A percentile compares a stretch with the other conserved stretches of the same genome.
These are phyloP conservation scores for Vicia sativa DNA, from an alignment of 306 rosid species.

Conservation along the genomic window DNA sequence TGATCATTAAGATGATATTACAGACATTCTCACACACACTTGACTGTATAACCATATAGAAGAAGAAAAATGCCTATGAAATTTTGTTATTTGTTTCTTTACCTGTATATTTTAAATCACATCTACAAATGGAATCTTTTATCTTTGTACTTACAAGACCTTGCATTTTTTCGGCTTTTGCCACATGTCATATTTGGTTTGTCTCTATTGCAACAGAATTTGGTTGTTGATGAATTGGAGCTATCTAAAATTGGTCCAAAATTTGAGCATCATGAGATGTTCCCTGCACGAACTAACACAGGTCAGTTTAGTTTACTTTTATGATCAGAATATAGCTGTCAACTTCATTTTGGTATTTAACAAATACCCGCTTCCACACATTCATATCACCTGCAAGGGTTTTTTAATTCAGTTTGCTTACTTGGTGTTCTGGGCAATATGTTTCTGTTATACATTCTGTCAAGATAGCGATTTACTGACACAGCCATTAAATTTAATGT, in stretches of 20 bases:
- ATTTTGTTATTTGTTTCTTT: slow-evolving; percentile 1
- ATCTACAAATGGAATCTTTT: slow-evolving; percentile 14
- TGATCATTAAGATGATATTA: slow-evolving; percentile 16
- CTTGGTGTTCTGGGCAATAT: slow-evolving; percentile 1
- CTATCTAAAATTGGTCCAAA: slow-evolving; percentile 89
- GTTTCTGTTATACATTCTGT: slow-evolving; percentile 17
- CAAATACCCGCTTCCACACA: background rate
- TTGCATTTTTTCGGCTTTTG: slow-evolving; percentile 20
- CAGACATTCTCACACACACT: slow-evolving; percentile 1
- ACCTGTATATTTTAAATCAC: background rate
- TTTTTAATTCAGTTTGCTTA: background rate
- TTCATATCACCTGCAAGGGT: background rate
- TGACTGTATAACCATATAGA: slow-evolving; percentile 32
- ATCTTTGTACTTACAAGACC: background rate
- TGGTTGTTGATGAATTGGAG: slow-evolving; percentile 78
- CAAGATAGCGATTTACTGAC: background rate
- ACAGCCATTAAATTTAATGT: background rate
- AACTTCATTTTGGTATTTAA: background rate
- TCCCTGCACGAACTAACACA: slow-evolving; percentile 94
- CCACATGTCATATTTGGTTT: slow-evolving; percentile 19
- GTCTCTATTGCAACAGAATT: slow-evolving; percentile 58
- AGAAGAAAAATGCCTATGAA: slow-evolving; percentile 13
- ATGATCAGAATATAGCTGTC: slow-evolving; percentile 10
- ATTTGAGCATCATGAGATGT: slow-evolving; percentile 85
- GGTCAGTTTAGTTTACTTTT: slow-evolving; percentile 54